A percentile compares a stretch with the other conserved stretches of the same genome.
Conservation (phyloP, 805 yeast genomes). For the Sugiyamaella valdiviana region DNA sequence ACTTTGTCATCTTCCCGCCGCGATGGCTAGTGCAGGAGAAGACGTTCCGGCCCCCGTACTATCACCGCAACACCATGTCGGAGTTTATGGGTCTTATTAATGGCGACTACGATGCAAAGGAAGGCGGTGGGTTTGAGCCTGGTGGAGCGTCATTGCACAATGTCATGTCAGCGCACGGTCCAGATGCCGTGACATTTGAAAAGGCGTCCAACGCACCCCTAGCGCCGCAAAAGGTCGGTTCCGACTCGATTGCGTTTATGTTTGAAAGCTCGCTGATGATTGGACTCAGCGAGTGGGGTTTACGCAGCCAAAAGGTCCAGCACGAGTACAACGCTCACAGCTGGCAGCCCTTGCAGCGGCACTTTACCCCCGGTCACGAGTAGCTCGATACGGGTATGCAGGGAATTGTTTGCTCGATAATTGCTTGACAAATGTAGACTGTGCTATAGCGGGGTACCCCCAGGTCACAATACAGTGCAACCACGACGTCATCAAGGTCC, state of each 20-base stretch:
- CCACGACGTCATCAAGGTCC: too few relatives aligned
- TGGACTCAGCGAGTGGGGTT: conserved; percentile 25
- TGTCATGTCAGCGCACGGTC: conserved; percentile 29
- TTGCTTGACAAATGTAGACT: not conserved
- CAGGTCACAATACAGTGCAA: too few relatives aligned
- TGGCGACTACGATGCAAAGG: conserved; percentile 23
- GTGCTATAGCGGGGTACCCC: too few relatives aligned
- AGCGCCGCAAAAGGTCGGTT: conserved; percentile 22
- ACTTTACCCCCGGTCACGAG: conserved; percentile 4
- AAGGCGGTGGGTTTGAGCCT: conserved; percentile 26
- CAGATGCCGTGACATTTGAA: conserved; percentile 24
- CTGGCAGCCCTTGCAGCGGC: conserved; percentile 17
- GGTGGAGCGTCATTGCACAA: conserved; percentile 31
- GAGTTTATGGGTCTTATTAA: conserved; percentile 26
- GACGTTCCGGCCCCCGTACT: conserved; percentile 29
- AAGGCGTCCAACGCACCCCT: conserved; percentile 22
- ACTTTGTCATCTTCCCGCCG: conserved; percentile 28
- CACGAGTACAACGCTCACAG: conserved; percentile 17
- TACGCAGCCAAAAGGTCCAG: conserved; percentile 20
- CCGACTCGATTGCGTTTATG: conserved; percentile 29
- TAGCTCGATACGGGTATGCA: not conserved
- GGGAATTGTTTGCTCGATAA: not conserved
- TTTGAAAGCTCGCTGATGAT: conserved; percentile 24
- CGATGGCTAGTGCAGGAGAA: conserved; percentile 28
- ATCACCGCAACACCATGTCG: conserved; percentile 26